Evolutionary conservation across 306 rosid genomes (phyloP).

Genomic region (Herpetospermum pedunculosum): DNA sequence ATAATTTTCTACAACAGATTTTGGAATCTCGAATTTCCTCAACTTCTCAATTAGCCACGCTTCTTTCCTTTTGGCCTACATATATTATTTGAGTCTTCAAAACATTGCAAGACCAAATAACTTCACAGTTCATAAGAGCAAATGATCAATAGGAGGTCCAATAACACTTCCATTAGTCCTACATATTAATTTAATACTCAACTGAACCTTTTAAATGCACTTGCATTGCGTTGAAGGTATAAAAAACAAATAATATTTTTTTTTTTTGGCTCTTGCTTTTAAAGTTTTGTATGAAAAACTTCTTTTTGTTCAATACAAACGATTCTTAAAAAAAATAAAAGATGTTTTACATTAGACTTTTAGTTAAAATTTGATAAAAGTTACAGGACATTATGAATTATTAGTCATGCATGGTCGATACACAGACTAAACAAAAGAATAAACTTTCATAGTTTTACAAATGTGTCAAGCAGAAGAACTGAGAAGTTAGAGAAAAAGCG

Average conservation of each 20-base stretch:
- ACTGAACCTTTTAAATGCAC: neutral
- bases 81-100: neutral
- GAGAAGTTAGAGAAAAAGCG: neutral
- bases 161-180: neutral
- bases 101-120: neutral
- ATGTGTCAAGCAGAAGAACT: neutral
- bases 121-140: neutral
- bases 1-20: conserved; percentile 40
- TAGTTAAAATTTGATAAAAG: neutral
- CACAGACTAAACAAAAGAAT: neutral
- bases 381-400: neutral
- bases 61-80: conserved; percentile 87
- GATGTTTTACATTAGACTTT: neutral
- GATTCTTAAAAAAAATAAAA: neutral
- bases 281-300: neutral
- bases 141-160: neutral
- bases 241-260: neutral
- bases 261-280: neutral
- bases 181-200: neutral
- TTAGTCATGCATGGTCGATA: neutral
- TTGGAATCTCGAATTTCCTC: conserved; percentile 56
- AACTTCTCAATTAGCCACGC: conserved; percentile 80
- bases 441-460: neutral
- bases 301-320: neutral
- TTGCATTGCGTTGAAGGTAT: neutral